Evolutionary conservation across 345 rosid species (phyloP).

Genomic region (Dipteronia dyeriana): DNA sequence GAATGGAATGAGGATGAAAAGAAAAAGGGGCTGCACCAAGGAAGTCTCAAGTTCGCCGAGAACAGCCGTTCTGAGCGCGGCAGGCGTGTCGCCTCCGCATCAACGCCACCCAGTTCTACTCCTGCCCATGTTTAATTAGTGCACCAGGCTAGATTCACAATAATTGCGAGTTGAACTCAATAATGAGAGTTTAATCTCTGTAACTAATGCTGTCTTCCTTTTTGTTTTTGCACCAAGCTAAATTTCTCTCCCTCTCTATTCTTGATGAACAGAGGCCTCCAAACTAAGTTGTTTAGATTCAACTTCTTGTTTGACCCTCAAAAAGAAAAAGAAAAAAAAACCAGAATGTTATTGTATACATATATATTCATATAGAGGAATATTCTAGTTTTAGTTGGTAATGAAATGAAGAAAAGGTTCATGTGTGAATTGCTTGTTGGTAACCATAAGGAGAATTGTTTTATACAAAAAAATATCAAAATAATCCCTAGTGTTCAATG

Average conservation of each 20-base stretch:
- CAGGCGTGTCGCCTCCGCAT: slow-evolving; percentile 40
- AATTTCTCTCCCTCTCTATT: not conserved
- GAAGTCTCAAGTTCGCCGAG: slow-evolving; percentile 72
- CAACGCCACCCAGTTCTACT: slow-evolving; percentile 49
- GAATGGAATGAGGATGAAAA: slow-evolving; percentile 80
- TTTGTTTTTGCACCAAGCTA: no score
- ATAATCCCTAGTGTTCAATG: no score
- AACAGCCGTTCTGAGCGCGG: slow-evolving; percentile 79
- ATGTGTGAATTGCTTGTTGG: not conserved
- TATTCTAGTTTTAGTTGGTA: not conserved
- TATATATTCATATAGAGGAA: not conserved
- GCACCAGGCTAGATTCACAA: not conserved
- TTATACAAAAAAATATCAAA: no score
- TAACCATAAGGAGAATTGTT: not conserved
- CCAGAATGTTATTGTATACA: not conserved
- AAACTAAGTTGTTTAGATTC: not conserved
- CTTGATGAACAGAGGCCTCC: not conserved
- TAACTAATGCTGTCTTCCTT: not conserved
- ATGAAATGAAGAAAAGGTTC: not conserved
- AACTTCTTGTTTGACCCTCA: not conserved
- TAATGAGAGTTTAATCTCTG: not conserved
- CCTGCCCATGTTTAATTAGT: slow-evolving; percentile 37
- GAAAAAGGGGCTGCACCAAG: slow-evolving; percentile 52
- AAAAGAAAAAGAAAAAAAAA: not conserved
- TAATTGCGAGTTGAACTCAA: not conserved